These are phyloP conservation scores for Pseudodiploospora longispora DNA, from an alignment of 2,329 filamentous ascomycete genomes.

Conservation along the genomic window DNA sequence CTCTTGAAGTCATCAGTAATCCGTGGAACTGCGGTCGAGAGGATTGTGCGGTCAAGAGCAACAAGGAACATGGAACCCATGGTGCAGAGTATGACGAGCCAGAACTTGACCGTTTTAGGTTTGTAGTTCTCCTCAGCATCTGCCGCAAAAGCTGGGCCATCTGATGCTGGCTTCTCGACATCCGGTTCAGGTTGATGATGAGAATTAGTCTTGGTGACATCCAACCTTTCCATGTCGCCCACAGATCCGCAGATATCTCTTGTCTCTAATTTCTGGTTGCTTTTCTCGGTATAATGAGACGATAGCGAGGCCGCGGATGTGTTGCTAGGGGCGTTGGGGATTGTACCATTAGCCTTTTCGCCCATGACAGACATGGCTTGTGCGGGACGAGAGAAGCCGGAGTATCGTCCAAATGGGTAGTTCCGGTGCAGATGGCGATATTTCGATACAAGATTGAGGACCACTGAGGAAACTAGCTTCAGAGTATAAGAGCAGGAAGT, in stretches of 20 bases:
- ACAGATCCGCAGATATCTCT: no score
- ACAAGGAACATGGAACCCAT: constrained; percentile 50
- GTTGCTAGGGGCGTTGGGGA: background rate
- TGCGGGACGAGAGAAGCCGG: no score
- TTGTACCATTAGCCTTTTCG: background rate
- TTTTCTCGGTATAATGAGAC: background rate
- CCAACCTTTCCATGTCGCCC: no score
- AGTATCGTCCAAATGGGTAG: background rate
- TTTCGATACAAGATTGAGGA: no score
- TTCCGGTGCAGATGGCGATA: no score
- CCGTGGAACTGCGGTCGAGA: constrained; percentile 45
- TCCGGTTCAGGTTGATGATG: constrained; percentile 5
- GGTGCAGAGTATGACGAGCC: constrained; percentile 46
- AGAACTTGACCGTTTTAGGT: constrained; percentile 46
- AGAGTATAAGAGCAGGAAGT: no score
- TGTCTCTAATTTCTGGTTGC: no score
- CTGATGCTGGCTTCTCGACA: constrained; percentile 10
- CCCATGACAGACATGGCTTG: constrained; percentile 1
- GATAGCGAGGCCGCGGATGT: background rate
- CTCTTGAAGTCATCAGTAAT: constrained; percentile 52
- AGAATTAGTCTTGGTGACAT: background rate
- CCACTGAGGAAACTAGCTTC: no score
- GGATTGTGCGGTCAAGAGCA: constrained; percentile 49
- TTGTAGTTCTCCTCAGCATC: constrained; percentile 36
- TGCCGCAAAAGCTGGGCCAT: constrained; percentile 14